Conservation (phyloP, 768 basidiomycete species). For the Psilocybe tampanensis region DNA sequence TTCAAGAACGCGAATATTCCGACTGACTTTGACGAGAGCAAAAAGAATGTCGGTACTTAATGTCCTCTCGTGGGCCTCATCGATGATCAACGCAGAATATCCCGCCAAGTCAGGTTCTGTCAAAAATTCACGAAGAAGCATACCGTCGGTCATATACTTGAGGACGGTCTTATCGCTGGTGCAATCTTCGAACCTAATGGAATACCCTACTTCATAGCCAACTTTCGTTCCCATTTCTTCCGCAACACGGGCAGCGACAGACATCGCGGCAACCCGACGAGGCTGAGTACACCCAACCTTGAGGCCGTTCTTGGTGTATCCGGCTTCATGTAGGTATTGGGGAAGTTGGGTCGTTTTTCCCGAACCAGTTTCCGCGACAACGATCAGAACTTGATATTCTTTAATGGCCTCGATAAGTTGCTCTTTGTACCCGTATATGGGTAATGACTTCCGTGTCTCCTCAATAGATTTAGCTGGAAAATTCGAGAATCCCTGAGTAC, state of each 20-base stretch:
- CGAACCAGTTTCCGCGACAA: conserved; percentile 98
- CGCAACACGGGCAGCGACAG: conserved; percentile 97
- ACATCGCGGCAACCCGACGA: conserved; percentile 98
- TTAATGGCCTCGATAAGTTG: conserved; percentile 87
- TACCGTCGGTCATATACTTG: conserved; percentile 99
- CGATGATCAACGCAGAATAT: conserved; percentile 94
- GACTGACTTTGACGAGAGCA: conserved; percentile 94
- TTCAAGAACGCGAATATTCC: background rate
- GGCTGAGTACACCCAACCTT: conserved; percentile 98
- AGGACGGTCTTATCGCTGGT: conserved; percentile 98
- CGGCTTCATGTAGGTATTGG: conserved; percentile 97
- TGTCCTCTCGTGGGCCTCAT: conserved; percentile 98
- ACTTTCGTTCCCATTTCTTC: conserved; percentile 98
- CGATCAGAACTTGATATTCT: conserved; percentile 93
- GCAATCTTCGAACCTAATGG: conserved; percentile 99
- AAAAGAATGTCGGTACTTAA: conserved; percentile 98
- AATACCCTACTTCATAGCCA: conserved; percentile 99
- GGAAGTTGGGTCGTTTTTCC: conserved; percentile 99
- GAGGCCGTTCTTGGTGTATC: conserved; percentile 84
- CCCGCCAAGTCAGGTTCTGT: conserved; percentile 97
- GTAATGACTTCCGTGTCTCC: conserved; percentile 90
- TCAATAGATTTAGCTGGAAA: conserved; percentile 82
- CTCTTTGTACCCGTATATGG: conserved; percentile 89
- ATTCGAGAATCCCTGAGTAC: conserved; percentile 1
- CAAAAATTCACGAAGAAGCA: conserved; percentile 95